Conservation (phyloP, 352 stramenopile species). For the Phytophthora foliorum region DNA sequence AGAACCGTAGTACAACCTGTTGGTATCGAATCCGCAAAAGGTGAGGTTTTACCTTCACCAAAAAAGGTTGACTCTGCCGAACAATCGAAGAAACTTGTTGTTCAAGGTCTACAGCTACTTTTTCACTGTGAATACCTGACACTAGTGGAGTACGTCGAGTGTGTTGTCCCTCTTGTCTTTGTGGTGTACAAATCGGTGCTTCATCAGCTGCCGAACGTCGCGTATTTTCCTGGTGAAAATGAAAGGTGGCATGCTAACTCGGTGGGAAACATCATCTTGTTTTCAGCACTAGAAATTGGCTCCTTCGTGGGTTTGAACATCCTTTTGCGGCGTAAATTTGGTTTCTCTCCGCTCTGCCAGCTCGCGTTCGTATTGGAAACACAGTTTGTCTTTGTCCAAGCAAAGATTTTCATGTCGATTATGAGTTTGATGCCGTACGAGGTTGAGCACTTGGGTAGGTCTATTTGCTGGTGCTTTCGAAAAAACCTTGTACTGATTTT, state of each 20-base stretch:
- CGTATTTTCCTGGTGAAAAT: slow-evolving; percentile 26
- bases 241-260: background rate
- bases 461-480: background rate
- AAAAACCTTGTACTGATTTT: background rate
- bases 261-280: slow-evolving; percentile 19
- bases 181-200: slow-evolving; percentile 40
- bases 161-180: slow-evolving; percentile 41
- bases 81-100: slow-evolving; percentile 13
- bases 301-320: slow-evolving; percentile 36
- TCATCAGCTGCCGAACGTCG: slow-evolving; percentile 35
- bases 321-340: slow-evolving; percentile 38
- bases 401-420: background rate
- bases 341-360: slow-evolving; percentile 34
- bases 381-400: slow-evolving; percentile 21
- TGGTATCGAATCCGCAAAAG: no score
- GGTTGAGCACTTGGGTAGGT: slow-evolving; percentile 10
- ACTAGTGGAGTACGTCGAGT: slow-evolving; percentile 48
- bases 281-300: slow-evolving; percentile 38
- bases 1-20: background rate
- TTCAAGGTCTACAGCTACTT: slow-evolving; percentile 27
- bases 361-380: slow-evolving; percentile 47
- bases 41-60: no score
- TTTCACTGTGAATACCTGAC: slow-evolving; percentile 42
- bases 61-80: background rate
- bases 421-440: slow-evolving; percentile 16